phyloP scores from a whole-genome alignment of 192 early-diverging fungal genomes.

The Umbelopsis sp. region DNA sequence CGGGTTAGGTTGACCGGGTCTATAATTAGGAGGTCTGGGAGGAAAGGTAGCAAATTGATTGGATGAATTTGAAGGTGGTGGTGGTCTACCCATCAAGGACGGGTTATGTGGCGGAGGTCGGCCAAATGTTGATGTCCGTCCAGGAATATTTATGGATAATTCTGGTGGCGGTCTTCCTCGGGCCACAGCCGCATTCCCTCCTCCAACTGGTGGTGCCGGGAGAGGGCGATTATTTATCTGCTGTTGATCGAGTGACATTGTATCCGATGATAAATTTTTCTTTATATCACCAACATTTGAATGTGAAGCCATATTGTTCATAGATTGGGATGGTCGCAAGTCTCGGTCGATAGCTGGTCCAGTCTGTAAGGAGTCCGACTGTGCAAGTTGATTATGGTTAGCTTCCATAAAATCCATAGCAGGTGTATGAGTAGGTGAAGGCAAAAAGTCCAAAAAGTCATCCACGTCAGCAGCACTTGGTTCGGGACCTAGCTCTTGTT shows the following conservation, averaged over 20 bases:
- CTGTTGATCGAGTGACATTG: not conserved
- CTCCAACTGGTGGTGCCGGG: not conserved
- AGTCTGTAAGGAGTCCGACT: not conserved
- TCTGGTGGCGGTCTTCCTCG: constrained; percentile 1
- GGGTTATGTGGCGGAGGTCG: not conserved
- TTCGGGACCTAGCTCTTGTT: constrained; percentile 26
- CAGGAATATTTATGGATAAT: not conserved
- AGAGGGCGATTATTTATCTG: not conserved
- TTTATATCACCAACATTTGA: not conserved
- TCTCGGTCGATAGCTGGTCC: not conserved
- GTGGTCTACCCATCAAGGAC: constrained; percentile 3
- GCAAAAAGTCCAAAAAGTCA: constrained; percentile 37
- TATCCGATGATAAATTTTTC: not conserved
- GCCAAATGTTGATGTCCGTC: not conserved
- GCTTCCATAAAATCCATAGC: constrained; percentile 13
- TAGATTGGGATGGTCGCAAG: not conserved
- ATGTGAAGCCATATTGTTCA: not conserved
- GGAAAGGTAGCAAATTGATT: constrained; percentile 18
- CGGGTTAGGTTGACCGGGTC: not conserved
- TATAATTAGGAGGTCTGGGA: constrained; percentile 5
- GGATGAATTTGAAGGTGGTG: not conserved
- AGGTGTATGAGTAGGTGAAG: constrained; percentile 34
- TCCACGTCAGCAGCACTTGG: constrained; percentile 31
- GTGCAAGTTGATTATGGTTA: not conserved
- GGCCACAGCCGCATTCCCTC: not conserved